phyloP scores from a whole-genome alignment of 345 rosid genomes.

The Noccaea bulbosa region DNA sequence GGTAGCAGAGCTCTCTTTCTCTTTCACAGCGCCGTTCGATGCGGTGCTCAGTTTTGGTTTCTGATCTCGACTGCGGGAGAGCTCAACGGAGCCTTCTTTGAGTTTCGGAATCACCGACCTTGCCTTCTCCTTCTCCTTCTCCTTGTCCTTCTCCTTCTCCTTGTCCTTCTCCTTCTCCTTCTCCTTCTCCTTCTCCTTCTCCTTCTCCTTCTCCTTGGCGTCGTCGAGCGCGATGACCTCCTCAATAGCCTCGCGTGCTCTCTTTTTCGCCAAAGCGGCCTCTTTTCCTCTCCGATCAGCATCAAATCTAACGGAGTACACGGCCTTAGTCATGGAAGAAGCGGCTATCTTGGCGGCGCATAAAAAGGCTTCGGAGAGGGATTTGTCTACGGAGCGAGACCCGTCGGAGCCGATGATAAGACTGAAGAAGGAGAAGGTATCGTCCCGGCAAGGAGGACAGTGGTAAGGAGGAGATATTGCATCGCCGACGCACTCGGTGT shows the following conservation, averaged over 20 bases:
- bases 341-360: conserved; percentile 70
- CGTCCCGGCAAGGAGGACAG: conserved; percentile 58
- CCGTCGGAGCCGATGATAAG: conserved; percentile 11
- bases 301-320: conserved; percentile 41
- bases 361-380: conserved; percentile 49
- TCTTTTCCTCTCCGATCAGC: conserved; percentile 66
- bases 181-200: too few species aligned
- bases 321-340: conserved; percentile 63
- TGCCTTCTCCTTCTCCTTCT: conserved; percentile 33
- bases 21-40: conserved; percentile 34
- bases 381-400: conserved; percentile 41
- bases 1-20: conserved; percentile 18
- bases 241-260: conserved; percentile 74
- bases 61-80: conserved; percentile 22
- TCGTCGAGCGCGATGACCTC: conserved; percentile 35
- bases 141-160: too few species aligned
- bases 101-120: conserved; percentile 19
- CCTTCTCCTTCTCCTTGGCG: too few species aligned
- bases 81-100: conserved; percentile 31
- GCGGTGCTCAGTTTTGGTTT: conserved; percentile 28
- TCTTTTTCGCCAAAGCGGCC: conserved; percentile 64
- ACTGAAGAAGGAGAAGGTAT: conserved; percentile 50
- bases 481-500: conserved; percentile 61
- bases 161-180: too few species aligned
- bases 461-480: conserved; percentile 45